A percentile compares a stretch with the other conserved stretches of the same genome.
Evolutionary conservation across 2,329 filamentous ascomycete genomes (phyloP).

Genomic region (Hymenoscyphus linearis): DNA sequence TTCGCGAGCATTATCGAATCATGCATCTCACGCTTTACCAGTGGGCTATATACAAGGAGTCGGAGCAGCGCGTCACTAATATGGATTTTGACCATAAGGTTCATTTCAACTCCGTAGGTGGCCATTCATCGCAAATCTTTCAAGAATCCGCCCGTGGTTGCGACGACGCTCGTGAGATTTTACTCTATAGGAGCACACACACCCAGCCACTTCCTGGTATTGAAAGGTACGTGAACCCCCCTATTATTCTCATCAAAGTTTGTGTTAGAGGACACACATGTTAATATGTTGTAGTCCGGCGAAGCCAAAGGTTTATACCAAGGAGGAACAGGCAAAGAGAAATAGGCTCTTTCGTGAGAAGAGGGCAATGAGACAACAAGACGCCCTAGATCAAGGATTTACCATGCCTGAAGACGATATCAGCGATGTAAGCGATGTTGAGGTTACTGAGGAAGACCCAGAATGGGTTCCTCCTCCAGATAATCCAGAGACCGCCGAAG

Average conservation of each 20-base stretch:
- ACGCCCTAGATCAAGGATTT: no score
- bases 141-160: background rate
- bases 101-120: background rate
- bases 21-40: constrained; percentile 43
- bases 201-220: background rate
- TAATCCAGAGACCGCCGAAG: background rate
- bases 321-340: no score
- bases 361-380: no score
- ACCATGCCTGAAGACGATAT: background rate
- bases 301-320: no score
- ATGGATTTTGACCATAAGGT: constrained; percentile 38
- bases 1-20: constrained; percentile 39
- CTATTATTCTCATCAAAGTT: no score
- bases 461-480: background rate
- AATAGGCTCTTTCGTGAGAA: no score
- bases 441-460: background rate
- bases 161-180: background rate
- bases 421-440: background rate
- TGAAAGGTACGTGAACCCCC: background rate
- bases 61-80: constrained; percentile 47
- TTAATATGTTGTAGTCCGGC: no score
- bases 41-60: constrained; percentile 47
- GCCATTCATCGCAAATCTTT: constrained; percentile 6
- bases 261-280: no score
- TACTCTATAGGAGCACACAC: background rate